phyloP scores from a whole-genome alignment of 2,329 filamentous ascomycete species.

The Penicillium sp. region DNA sequence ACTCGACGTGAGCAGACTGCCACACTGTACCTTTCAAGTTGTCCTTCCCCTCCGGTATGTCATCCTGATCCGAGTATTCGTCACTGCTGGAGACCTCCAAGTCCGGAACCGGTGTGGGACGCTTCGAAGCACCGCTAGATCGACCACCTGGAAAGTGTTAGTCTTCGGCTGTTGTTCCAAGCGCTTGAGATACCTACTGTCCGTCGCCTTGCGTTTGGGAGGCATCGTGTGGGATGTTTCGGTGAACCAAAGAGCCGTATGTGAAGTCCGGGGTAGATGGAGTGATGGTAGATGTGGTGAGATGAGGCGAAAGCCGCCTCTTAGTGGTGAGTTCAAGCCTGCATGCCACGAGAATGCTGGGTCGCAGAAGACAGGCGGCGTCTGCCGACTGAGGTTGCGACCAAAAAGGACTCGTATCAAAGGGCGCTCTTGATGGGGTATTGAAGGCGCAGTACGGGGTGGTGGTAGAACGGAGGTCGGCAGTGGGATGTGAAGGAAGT shows the following conservation, averaged over 20 bases:
- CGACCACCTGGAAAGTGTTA: conserved; percentile 44
- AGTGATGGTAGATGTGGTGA: neutral
- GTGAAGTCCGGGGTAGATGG: neutral
- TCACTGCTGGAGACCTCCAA: conserved; percentile 58
- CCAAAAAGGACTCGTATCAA: neutral
- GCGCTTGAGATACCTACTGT: conserved; percentile 47
- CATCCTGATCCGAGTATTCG: conserved; percentile 60
- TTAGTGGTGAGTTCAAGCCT: conserved; percentile 15
- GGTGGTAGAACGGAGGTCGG: too few species aligned
- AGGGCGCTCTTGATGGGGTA: neutral
- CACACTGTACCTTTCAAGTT: conserved; percentile 50
- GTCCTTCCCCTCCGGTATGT: conserved; percentile 50
- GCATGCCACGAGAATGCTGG: conserved; percentile 24
- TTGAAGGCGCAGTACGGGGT: neutral
- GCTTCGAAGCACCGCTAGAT: conserved; percentile 53
- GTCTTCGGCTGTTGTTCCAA: conserved; percentile 19
- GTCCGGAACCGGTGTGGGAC: conserved; percentile 51
- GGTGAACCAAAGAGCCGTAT: neutral
- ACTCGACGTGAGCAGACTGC: conserved; percentile 15
- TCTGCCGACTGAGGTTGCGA: conserved; percentile 9
- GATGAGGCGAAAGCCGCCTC: conserved; percentile 20
- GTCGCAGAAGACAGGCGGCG: conserved; percentile 20
- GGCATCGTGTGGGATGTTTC: conserved; percentile 58
- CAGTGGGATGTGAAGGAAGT: too few species aligned
- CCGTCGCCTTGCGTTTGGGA: conserved; percentile 70